A percentile compares a stretch with the other conserved stretches of the same genome.
These are phyloP conservation scores for Macrophomina pseudophaseolina DNA, from an alignment of 2,329 filamentous ascomycete genomes.

Conservation along the genomic window DNA sequence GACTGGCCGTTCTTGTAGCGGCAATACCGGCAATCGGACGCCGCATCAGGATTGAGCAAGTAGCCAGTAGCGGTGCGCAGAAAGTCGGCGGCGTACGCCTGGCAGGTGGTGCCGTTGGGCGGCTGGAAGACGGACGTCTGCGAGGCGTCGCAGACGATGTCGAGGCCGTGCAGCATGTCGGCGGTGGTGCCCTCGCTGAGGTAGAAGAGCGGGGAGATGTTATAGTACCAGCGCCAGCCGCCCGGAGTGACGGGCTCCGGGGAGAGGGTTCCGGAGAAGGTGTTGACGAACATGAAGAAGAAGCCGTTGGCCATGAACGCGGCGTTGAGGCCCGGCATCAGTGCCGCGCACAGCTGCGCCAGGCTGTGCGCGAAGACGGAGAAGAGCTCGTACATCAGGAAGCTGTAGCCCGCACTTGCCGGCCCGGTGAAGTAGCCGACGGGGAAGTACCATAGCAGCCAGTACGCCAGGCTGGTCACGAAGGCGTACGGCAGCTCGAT, in stretches of 20 bases:
- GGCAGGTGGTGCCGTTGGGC: constrained; percentile 61
- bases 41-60: too few relatives aligned
- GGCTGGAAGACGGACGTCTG: constrained; percentile 70
- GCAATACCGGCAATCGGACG: too few relatives aligned
- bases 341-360: constrained; percentile 75
- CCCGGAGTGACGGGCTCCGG: not conserved
- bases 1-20: too few relatives aligned
- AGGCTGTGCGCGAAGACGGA: constrained; percentile 78
- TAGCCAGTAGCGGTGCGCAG: too few relatives aligned
- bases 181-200: constrained; percentile 71
- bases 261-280: not conserved
- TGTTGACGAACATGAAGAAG: constrained; percentile 60
- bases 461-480: constrained; percentile 71
- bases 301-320: constrained; percentile 70
- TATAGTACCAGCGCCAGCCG: constrained; percentile 70
- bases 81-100: constrained; percentile 51
- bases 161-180: constrained; percentile 67
- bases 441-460: constrained; percentile 79
- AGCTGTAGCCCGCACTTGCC: constrained; percentile 75
- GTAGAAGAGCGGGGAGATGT: constrained; percentile 78
- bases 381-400: constrained; percentile 72
- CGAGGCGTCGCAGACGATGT: constrained; percentile 67
- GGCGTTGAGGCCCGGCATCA: constrained; percentile 66
- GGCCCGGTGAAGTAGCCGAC: constrained; percentile 69
- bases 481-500: constrained; percentile 82